Evolutionary conservation across 441 rosid genomes (phyloP).

Genomic region (Erodium texanum): DNA sequence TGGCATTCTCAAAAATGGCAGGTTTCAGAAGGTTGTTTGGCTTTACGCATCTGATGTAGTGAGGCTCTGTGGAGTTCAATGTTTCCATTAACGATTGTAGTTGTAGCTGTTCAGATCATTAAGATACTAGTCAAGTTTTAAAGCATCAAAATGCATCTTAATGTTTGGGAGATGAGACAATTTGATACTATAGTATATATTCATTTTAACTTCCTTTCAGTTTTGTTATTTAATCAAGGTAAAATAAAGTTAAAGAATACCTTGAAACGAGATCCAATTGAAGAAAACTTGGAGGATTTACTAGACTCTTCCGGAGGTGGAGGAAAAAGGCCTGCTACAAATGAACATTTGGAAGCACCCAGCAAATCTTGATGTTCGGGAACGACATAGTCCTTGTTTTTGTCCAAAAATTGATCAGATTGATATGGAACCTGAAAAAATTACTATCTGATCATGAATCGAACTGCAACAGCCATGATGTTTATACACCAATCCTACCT

Average conservation of each 20-base stretch:
- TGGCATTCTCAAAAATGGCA: slow-evolving; percentile 48
- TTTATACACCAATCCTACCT: slow-evolving; percentile 27
- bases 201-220: neutral
- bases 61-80: slow-evolving; percentile 38
- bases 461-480: slow-evolving; percentile 7
- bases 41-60: slow-evolving; percentile 93
- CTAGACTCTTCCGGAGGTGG: slow-evolving; percentile 43
- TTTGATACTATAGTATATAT: neutral
- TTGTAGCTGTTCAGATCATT: slow-evolving; percentile 38
- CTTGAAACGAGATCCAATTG: slow-evolving; percentile 69
- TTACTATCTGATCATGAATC: slow-evolving; percentile 7
- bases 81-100: slow-evolving; percentile 13
- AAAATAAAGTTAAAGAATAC: slow-evolving; percentile 22
- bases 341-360: slow-evolving; percentile 54
- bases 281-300: slow-evolving; percentile 62
- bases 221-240: neutral
- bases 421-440: slow-evolving; percentile 58
- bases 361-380: slow-evolving; percentile 71
- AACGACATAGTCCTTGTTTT: slow-evolving; percentile 70
- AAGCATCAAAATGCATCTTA: neutral
- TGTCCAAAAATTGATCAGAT: slow-evolving; percentile 61
- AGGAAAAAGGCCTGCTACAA: slow-evolving; percentile 54
- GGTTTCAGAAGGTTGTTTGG: slow-evolving; percentile 71
- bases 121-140: neutral
- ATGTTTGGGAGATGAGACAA: neutral